Percentiles rank a stretch among this genome's conserved stretches.
Conservation (phyloP, 148 eudicot species). For the Diospyros lotus region DNA sequence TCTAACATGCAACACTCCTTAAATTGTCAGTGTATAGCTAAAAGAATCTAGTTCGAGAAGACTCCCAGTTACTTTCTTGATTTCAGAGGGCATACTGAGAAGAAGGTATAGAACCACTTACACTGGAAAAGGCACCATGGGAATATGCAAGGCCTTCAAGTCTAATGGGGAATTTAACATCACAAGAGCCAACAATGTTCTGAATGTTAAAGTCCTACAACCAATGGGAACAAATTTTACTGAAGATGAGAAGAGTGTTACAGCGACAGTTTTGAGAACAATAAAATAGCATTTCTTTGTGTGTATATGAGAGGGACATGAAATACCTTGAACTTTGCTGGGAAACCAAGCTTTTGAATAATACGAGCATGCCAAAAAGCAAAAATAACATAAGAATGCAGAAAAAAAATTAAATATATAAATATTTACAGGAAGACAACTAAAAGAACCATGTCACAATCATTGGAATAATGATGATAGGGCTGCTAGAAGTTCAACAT, state of each 20-base stretch:
- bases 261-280: background rate
- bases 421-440: background rate
- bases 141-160: constrained; percentile 84
- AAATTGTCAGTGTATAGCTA: background rate
- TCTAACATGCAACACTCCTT: background rate
- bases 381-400: background rate
- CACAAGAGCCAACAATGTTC: constrained; percentile 84
- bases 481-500: background rate
- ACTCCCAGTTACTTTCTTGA: background rate
- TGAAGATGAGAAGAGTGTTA: background rate
- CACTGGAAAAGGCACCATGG: constrained; percentile 86
- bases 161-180: constrained; percentile 81
- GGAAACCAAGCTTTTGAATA: constrained; percentile 82
- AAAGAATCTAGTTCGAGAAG: background rate
- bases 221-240: background rate
- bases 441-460: background rate
- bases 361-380: constrained; percentile 74
- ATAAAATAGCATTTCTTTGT: too few species aligned
- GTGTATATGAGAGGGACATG: background rate
- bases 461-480: background rate
- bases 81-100: background rate
- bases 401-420: background rate
- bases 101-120: constrained; percentile 25
- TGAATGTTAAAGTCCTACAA: constrained; percentile 85
- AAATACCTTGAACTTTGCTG: constrained; percentile 77